A percentile compares a stretch with the other conserved stretches of the same genome.
Conservation (phyloP, 1,284 basidiomycete species). For the Sanghuangporus baumii region DNA sequence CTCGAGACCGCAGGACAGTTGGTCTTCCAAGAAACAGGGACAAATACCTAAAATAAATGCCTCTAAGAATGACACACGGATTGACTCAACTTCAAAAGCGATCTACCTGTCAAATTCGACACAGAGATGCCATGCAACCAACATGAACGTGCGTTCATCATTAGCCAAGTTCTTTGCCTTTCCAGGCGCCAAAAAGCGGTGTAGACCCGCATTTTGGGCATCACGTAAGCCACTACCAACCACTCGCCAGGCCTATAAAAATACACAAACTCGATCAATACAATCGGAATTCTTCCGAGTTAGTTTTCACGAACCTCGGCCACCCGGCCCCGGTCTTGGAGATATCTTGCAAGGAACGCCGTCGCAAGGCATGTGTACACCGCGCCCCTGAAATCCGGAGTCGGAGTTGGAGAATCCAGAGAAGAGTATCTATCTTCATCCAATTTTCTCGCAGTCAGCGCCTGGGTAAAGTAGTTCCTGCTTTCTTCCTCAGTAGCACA, state of each 20-base stretch:
- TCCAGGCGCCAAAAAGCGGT: constrained; percentile 40
- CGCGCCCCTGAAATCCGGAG: constrained; percentile 23
- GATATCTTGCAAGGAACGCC: constrained; percentile 39
- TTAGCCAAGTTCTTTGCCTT: constrained; percentile 43
- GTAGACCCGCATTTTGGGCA: constrained; percentile 45
- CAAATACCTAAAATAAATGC: constrained; percentile 3
- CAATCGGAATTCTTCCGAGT: background rate
- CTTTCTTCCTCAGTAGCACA: constrained; percentile 23
- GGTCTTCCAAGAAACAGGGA: constrained; percentile 40
- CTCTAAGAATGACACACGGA: background rate
- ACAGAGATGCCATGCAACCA: constrained; percentile 8
- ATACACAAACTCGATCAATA: background rate
- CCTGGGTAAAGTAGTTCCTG: constrained; percentile 37
- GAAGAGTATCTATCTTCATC: constrained; percentile 40
- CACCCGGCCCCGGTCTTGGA: constrained; percentile 39
- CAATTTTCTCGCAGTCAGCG: constrained; percentile 39
- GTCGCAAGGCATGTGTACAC: constrained; percentile 45
- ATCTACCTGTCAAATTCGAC: constrained; percentile 9
- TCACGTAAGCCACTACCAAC: constrained; percentile 38
- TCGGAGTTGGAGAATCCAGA: constrained; percentile 24
- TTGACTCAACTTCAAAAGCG: background rate
- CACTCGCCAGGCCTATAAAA: constrained; percentile 49
- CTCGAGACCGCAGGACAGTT: constrained; percentile 29
- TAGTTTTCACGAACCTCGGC: constrained; percentile 5
- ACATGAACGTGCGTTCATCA: constrained; percentile 30